phyloP scores from a whole-genome alignment of 169 alveolate species.

The Plasmodium cynomolgi region DNA sequence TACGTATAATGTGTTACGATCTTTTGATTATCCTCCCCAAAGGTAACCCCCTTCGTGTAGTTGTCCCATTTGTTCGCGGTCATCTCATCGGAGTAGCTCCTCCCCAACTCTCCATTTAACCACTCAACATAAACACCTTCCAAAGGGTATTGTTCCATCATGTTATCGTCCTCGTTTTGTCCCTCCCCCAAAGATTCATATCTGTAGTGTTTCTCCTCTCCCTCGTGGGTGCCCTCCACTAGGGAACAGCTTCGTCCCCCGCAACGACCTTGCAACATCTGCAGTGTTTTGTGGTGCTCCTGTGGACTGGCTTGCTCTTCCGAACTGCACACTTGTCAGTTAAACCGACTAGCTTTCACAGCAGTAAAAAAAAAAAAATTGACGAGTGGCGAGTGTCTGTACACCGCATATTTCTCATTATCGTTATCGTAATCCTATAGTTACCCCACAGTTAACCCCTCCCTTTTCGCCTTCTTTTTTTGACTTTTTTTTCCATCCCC shows the following conservation, averaged over 20 bases:
- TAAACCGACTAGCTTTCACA: neutral
- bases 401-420: too few species aligned
- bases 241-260: neutral
- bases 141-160: neutral
- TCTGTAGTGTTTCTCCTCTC: neutral
- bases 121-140: neutral
- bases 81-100: neutral
- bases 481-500: neutral
- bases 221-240: neutral
- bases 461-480: neutral
- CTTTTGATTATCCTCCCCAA: neutral
- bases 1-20: neutral
- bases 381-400: neutral
- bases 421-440: neutral
- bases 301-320: neutral
- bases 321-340: neutral
- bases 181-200: neutral
- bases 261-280: neutral
- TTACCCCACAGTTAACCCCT: neutral
- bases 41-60: neutral
- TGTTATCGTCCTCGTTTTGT: neutral
- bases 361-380: too few species aligned
- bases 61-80: neutral
- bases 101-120: neutral
- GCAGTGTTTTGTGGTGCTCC: neutral